These are phyloP conservation scores for Aureobasidium sp. DNA, from an alignment of 2,329 filamentous ascomycete species.

Conservation along the genomic window DNA sequence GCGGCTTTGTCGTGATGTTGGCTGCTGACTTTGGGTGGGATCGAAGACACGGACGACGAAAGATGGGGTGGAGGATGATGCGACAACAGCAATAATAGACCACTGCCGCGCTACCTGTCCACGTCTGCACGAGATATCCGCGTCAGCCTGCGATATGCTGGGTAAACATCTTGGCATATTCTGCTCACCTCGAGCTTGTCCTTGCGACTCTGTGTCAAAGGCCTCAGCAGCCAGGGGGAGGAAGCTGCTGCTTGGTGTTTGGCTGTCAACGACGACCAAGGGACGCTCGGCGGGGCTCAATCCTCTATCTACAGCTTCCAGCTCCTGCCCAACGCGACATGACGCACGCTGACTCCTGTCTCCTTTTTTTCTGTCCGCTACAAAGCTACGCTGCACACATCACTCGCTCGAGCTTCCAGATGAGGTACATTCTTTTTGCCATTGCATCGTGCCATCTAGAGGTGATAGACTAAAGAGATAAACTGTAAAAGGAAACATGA, in stretches of 20 bases:
- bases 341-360: neutral
- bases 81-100: neutral
- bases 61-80: neutral
- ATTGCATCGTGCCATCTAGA: slow-evolving; percentile 9
- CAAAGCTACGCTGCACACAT: neutral
- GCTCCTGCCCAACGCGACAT: neutral
- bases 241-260: neutral
- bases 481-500: slow-evolving; percentile 4
- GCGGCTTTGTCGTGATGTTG: neutral
- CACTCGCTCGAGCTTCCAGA: neutral
- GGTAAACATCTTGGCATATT: neutral
- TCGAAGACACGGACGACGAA: neutral
- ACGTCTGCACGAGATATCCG: neutral
- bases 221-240: neutral
- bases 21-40: neutral
- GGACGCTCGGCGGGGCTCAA: neutral
- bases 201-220: neutral
- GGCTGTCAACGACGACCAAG: neutral
- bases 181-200: neutral
- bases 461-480: neutral
- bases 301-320: neutral
- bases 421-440: slow-evolving; percentile 6
- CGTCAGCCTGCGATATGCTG: neutral
- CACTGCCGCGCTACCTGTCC: neutral
- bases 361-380: too few relatives aligned